Percentiles rank a stretch among this genome's conserved stretches.
Conservation (phyloP, 2,329 filamentous ascomycete genomes). For the Tolypocladium guangdongense region DNA sequence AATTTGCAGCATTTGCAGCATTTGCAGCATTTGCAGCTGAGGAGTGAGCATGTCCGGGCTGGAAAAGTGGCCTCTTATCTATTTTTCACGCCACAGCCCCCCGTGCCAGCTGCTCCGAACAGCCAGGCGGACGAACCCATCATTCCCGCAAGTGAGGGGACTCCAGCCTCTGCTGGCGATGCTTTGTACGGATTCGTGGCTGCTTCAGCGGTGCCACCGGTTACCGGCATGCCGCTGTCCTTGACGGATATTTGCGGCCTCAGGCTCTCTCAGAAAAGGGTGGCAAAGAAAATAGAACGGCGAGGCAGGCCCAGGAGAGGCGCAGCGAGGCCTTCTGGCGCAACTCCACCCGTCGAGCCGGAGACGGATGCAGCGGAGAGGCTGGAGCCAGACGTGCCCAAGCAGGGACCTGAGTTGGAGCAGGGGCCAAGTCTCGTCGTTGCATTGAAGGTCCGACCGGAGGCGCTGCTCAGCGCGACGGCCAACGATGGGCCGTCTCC, state of each 20-base stretch:
- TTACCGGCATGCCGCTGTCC: background rate
- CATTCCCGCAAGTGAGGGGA: background rate
- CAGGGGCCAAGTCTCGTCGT: background rate
- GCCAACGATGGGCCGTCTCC: background rate
- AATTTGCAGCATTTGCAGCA: constrained; percentile 22
- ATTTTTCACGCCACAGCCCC: constrained; percentile 12
- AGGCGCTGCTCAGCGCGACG: background rate
- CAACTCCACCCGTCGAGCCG: background rate
- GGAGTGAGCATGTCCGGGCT: constrained; percentile 22
- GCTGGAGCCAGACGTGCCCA: background rate
- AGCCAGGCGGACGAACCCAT: background rate
- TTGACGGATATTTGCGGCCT: background rate
- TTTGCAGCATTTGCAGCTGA: constrained; percentile 22
- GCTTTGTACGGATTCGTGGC: background rate
- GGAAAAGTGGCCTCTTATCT: constrained; percentile 26
- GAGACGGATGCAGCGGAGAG: background rate
- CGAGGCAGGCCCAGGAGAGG: background rate
- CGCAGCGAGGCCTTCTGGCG: background rate
- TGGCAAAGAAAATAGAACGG: background rate
- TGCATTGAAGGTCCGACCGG: background rate
- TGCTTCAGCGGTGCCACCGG: background rate
- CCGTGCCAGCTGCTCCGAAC: background rate
- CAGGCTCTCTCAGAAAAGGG: background rate
- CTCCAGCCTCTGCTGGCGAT: background rate
- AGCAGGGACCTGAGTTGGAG: background rate